Percentiles rank a stretch among this genome's conserved stretches.
These are phyloP conservation scores for Ploettnerulaceae sp. DNA, from an alignment of 2,329 filamentous ascomycete species.

Conservation along the genomic window DNA sequence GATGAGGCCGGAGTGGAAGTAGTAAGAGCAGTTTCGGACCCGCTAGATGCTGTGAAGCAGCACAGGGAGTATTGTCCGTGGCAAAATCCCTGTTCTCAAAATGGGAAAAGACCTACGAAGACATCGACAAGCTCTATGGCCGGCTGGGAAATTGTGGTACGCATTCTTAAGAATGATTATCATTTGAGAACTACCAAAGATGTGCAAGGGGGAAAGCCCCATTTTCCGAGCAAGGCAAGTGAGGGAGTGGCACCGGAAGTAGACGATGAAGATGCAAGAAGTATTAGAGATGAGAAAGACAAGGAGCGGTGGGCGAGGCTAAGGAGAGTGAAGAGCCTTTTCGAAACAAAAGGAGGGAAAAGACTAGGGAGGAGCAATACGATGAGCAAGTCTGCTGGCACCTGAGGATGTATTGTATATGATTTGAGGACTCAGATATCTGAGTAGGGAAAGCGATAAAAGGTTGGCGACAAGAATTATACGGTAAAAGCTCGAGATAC, in stretches of 20 bases:
- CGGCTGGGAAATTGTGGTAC: constrained; percentile 51
- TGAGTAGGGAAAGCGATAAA: not conserved
- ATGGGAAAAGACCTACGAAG: constrained; percentile 35
- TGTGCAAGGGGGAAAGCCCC: constrained; percentile 12
- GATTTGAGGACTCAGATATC: not conserved
- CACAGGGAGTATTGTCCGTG: constrained; percentile 84
- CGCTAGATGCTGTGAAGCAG: constrained; percentile 64
- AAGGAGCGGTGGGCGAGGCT: constrained; percentile 70
- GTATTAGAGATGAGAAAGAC: constrained; percentile 54
- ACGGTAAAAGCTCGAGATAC: constrained; percentile 10
- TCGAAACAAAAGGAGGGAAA: constrained; percentile 59
- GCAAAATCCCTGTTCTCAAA: constrained; percentile 62
- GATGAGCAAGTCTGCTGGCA: constrained; percentile 6
- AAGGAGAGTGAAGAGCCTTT: constrained; percentile 65
- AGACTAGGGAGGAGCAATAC: constrained; percentile 30
- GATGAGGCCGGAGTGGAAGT: constrained; percentile 48
- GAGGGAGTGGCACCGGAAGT: constrained; percentile 18
- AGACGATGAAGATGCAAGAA: constrained; percentile 36
- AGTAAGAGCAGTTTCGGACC: constrained; percentile 54
- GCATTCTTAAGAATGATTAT: constrained; percentile 54
- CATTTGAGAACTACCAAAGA: constrained; percentile 24
- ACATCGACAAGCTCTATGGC: constrained; percentile 35
- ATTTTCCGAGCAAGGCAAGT: constrained; percentile 6
- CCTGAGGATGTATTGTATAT: not conserved
- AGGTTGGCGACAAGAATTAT: not conserved